Evolutionary conservation across 2,329 filamentous ascomycete genomes (phyloP).

Genomic region (Biscogniauxia sp.): DNA sequence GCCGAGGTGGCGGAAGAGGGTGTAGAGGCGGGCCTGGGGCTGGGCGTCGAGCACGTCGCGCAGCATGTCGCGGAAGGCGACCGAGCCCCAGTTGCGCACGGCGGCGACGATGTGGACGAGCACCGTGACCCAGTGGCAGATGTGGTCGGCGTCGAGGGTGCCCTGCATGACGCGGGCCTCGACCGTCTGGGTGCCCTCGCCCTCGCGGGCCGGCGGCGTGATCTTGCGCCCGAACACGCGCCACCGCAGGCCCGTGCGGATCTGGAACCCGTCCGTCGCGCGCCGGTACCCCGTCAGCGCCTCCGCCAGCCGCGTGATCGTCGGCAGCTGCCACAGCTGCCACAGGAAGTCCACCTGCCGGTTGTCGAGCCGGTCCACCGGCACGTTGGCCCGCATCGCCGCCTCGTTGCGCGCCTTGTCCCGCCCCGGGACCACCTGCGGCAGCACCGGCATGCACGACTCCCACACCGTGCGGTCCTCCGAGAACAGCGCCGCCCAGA

Average conservation of each 20-base stretch:
- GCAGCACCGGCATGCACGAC: too few species aligned
- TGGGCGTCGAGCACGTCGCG: not conserved
- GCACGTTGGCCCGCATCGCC: not conserved
- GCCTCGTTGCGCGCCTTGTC: too few species aligned
- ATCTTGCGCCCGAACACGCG: conserved; percentile 7
- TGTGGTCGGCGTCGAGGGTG: conserved; percentile 23
- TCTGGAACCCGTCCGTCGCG: not conserved
- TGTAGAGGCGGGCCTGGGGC: not conserved
- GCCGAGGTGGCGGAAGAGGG: conserved; percentile 10
- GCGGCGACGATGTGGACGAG: conserved; percentile 9
- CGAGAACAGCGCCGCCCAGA: conserved; percentile 9
- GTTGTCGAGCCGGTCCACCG: not conserved
- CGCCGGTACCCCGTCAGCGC: not conserved
- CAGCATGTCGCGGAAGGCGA: not conserved
- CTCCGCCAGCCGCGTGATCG: not conserved
- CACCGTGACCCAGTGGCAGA: conserved; percentile 21
- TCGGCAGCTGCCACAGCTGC: conserved; percentile 5
- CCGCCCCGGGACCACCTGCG: too few species aligned
- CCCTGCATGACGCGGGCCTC: conserved; percentile 21
- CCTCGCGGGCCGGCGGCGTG: not conserved
- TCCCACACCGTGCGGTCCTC: not conserved
- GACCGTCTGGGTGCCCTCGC: conserved; percentile 2
- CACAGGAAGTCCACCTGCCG: not conserved
- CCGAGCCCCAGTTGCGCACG: conserved; percentile 1
- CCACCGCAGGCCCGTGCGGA: conserved; percentile 1